These are phyloP conservation scores for Boletus mariae DNA, from an alignment of 1,284 basidiomycete species.

Conservation along the genomic window DNA sequence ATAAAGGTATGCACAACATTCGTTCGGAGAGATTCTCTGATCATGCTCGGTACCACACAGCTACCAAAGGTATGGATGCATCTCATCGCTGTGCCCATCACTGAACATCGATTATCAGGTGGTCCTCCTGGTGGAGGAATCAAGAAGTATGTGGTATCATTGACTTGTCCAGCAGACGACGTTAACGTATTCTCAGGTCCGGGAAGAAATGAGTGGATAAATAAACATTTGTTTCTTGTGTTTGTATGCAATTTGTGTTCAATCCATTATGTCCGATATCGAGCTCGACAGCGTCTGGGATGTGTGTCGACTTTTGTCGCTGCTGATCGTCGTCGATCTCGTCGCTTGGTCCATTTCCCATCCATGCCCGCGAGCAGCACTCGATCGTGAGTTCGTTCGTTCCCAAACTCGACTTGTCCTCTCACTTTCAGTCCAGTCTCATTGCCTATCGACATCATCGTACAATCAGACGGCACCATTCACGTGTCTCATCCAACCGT, in stretches of 20 bases:
- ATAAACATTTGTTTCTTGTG: background rate
- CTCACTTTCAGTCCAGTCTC: conserved; percentile 16
- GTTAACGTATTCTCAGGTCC: conserved; percentile 43
- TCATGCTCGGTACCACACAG: conserved; percentile 33
- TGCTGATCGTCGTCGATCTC: too few relatives aligned
- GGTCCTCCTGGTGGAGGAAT: conserved; percentile 71
- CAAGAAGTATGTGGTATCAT: conserved; percentile 62
- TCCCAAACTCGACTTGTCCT: conserved; percentile 26
- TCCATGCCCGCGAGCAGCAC: conserved; percentile 77
- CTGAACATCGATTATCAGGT: conserved; percentile 36
- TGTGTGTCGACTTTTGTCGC: too few relatives aligned
- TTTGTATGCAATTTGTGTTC: too few relatives aligned
- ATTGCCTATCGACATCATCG: conserved; percentile 14
- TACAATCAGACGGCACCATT: conserved; percentile 48
- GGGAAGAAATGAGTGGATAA: conserved; percentile 56
- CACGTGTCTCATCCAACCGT: conserved; percentile 52
- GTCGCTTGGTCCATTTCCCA: conserved; percentile 71
- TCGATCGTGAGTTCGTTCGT: conserved; percentile 24
- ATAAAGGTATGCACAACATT: conserved; percentile 51
- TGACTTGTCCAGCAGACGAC: conserved; percentile 6
- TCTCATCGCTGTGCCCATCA: background rate
- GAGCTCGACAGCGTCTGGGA: too few relatives aligned
- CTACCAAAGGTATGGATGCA: conserved; percentile 53
- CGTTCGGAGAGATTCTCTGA: background rate
- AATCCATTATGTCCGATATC: too few relatives aligned